Evolutionary conservation across 2,329 filamentous ascomycete species (phyloP).

Genomic region (Botrytis fabae): DNA sequence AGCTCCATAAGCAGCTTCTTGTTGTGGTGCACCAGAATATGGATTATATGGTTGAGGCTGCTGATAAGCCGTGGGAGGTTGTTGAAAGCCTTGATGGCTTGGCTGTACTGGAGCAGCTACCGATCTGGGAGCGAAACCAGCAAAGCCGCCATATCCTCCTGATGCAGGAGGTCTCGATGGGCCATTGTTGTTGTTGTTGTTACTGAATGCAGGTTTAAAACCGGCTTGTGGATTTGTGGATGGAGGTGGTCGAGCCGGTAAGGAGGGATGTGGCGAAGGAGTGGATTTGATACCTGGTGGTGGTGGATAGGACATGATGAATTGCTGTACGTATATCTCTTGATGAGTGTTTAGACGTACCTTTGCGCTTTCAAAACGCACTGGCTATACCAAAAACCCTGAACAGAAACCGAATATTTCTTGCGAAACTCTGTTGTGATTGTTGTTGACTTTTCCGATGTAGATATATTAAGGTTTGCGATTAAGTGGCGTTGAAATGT

Average conservation of each 20-base stretch:
- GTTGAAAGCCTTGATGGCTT: conserved; percentile 33
- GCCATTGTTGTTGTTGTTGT: conserved; percentile 28
- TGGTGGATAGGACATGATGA: conserved; percentile 84
- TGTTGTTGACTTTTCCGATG: not conserved
- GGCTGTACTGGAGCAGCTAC: conserved; percentile 48
- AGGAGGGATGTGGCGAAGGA: conserved; percentile 56
- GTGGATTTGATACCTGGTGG: conserved; percentile 69
- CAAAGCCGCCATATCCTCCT: conserved; percentile 45
- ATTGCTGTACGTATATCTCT: conserved; percentile 43
- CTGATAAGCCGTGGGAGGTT: conserved; percentile 36
- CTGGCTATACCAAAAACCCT: conserved; percentile 19
- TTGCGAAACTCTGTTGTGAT: not conserved
- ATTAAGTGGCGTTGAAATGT: not conserved
- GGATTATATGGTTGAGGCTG: conserved; percentile 32
- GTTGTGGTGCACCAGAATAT: conserved; percentile 31
- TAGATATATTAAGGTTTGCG: not conserved
- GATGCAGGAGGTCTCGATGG: conserved; percentile 29
- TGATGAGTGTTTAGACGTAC: conserved; percentile 41
- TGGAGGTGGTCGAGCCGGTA: conserved; percentile 76
- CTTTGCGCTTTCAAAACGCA: conserved; percentile 40
- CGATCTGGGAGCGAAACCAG: conserved; percentile 60
- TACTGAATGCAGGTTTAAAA: conserved; percentile 34
- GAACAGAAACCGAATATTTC: not conserved
- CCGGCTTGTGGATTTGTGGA: conserved; percentile 41
- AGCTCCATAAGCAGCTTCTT: conserved; percentile 47